Evolutionary conservation across 177 flowering plant species (phyloP).

Genomic region (Vitis hybrid): DNA sequence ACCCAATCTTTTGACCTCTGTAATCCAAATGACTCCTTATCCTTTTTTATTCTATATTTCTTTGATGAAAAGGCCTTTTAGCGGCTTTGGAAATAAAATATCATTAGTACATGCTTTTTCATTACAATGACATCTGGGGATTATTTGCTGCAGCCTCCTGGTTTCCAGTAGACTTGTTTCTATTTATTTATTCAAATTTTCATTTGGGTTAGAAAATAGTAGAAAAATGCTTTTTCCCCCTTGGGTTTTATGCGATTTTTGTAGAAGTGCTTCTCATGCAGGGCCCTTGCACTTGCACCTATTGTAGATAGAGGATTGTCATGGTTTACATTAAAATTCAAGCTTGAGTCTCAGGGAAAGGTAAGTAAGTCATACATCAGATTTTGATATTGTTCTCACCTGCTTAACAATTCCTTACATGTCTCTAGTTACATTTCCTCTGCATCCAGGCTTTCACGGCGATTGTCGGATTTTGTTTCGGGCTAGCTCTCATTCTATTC

Average conservation of each 20-base stretch:
- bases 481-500: constrained; percentile 59
- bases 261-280: constrained; percentile 28
- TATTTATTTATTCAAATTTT: background rate
- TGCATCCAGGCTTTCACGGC: constrained; percentile 63
- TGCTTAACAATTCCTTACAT: background rate
- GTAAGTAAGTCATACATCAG: constrained; percentile 20
- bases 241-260: background rate
- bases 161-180: background rate
- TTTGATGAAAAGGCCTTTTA: too few species aligned
- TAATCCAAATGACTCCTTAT: too few species aligned
- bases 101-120: too few species aligned
- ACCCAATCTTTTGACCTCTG: too few species aligned
- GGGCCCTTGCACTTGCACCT: constrained; percentile 91
- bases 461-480: constrained; percentile 57
- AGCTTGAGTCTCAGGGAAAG: constrained; percentile 69
- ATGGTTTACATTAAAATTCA: constrained; percentile 70
- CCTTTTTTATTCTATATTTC: too few species aligned
- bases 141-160: too few species aligned
- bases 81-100: too few species aligned
- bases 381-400: background rate
- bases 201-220: too few species aligned
- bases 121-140: too few species aligned
- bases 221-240: too few species aligned
- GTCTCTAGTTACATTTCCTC: background rate
- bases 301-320: constrained; percentile 74